These are phyloP conservation scores for Komagataella pseudopastoris DNA, from an alignment of 805 yeast genomes.

Conservation along the genomic window DNA sequence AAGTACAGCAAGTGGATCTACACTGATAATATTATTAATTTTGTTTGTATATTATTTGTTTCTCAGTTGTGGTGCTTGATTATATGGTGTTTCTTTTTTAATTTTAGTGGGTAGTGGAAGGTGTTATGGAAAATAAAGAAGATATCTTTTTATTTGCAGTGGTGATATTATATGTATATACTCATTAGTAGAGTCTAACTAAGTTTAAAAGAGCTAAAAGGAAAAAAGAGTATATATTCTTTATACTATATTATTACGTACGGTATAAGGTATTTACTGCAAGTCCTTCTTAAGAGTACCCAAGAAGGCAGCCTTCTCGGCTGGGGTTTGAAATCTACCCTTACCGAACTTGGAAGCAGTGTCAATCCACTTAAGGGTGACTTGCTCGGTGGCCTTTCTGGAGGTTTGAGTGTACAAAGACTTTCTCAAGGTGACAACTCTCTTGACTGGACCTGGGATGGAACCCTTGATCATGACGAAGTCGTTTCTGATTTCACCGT, in stretches of 20 bases:
- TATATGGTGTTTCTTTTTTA: constrained; percentile 7
- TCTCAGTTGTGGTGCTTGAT: constrained; percentile 5
- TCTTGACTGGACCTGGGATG: constrained; percentile 99
- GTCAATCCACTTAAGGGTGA: constrained; percentile 98
- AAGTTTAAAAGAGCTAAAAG: background rate
- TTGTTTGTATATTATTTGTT: constrained; percentile 2
- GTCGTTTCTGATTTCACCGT: constrained; percentile 97
- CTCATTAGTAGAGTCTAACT: constrained; percentile 4
- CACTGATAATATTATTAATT: background rate
- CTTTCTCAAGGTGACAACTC: constrained; percentile 98
- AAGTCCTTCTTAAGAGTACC: constrained; percentile 99
- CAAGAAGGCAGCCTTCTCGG: constrained; percentile 99
- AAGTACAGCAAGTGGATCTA: background rate
- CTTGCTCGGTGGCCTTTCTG: constrained; percentile 95
- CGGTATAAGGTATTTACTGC: constrained; percentile 16
- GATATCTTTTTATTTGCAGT: constrained; percentile 3
- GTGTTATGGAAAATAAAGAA: background rate
- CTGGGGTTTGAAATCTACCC: constrained; percentile 99
- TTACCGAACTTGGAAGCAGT: constrained; percentile 99
- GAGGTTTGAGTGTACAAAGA: constrained; percentile 95
- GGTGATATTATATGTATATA: constrained; percentile 3
- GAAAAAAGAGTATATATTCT: constrained; percentile 2
- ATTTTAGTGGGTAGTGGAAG: constrained; percentile 6
- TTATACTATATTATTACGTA: constrained; percentile 1
- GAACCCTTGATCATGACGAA: constrained; percentile 97